Evolutionary conservation across 805 yeast species (phyloP).

Genomic region (Candida odintsovae): DNA sequence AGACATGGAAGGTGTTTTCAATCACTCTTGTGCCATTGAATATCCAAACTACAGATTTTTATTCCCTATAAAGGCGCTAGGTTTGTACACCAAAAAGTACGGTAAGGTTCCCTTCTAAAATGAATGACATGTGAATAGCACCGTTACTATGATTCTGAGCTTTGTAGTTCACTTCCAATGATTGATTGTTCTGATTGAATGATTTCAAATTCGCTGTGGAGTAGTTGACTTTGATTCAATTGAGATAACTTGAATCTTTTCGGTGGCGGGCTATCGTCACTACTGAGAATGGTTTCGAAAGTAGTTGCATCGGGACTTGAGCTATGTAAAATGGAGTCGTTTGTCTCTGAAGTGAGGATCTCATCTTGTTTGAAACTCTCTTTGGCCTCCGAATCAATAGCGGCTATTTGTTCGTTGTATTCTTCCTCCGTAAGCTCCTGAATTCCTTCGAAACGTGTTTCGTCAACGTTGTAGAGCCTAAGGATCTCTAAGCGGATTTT

Average conservation of each 20-base stretch:
- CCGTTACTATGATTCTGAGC: neutral
- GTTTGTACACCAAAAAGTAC: conserved; percentile 44
- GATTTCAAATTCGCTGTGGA: neutral
- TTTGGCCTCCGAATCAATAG: neutral
- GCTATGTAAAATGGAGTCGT: neutral
- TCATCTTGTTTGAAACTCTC: neutral
- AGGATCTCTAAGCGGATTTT: neutral
- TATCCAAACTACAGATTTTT: conserved; percentile 89
- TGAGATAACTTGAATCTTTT: neutral
- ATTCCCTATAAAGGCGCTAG: conserved; percentile 90
- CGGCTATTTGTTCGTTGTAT: neutral
- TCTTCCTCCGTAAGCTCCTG: conserved; percentile 1
- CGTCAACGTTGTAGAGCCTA: neutral
- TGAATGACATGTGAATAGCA: neutral
- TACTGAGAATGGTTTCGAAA: neutral
- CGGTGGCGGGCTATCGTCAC: neutral
- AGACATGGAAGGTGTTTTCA: conserved; percentile 91
- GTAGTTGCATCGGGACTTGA: neutral
- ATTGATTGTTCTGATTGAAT: conserved; percentile 10
- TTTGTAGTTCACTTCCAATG: conserved; percentile 4
- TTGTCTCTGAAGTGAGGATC: neutral
- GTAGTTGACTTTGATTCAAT: neutral
- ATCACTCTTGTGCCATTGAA: conserved; percentile 90
- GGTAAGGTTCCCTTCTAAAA: conserved; percentile 4
- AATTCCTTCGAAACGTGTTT: neutral